phyloP scores from a whole-genome alignment of 495 filamentous ascomycete species.

The Entonaema liquescens region DNA sequence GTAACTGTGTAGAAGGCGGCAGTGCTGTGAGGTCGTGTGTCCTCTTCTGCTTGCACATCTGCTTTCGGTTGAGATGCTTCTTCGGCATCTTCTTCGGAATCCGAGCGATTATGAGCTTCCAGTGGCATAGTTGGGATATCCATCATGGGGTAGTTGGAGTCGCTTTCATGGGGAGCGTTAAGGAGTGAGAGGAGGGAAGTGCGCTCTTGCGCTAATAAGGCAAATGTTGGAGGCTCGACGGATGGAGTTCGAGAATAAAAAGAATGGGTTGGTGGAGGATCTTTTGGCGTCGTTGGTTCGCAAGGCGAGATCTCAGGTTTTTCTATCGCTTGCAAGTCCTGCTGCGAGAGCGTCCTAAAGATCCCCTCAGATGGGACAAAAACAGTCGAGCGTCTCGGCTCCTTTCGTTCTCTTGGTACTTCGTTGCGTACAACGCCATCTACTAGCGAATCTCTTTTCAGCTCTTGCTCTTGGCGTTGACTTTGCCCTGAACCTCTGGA shows the following conservation, averaged over 20 bases:
- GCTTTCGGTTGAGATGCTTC: constrained; percentile 13
- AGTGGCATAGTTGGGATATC: constrained; percentile 51
- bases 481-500: background rate
- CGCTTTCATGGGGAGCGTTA: constrained; percentile 55
- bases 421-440: constrained; percentile 30
- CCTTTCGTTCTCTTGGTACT: constrained; percentile 44
- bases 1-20: constrained; percentile 50
- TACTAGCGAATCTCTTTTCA: constrained; percentile 12
- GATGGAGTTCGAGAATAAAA: constrained; percentile 59
- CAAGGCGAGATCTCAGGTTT: constrained; percentile 26
- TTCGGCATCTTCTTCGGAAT: background rate
- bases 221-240: constrained; percentile 60
- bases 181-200: constrained; percentile 65
- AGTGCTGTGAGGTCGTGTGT: constrained; percentile 49
- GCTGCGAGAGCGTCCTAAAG: constrained; percentile 61
- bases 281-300: constrained; percentile 44
- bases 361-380: constrained; percentile 61
- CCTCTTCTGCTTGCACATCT: background rate
- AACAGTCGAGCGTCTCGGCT: constrained; percentile 51
- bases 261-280: constrained; percentile 25
- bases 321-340: constrained; percentile 49
- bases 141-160: constrained; percentile 35
- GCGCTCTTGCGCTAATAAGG: constrained; percentile 53
- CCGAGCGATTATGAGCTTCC: constrained; percentile 10
- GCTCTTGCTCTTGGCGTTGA: constrained; percentile 1